These are phyloP conservation scores for Otatea glauca DNA, from an alignment of 176 grass and related monocot species.

Conservation along the genomic window DNA sequence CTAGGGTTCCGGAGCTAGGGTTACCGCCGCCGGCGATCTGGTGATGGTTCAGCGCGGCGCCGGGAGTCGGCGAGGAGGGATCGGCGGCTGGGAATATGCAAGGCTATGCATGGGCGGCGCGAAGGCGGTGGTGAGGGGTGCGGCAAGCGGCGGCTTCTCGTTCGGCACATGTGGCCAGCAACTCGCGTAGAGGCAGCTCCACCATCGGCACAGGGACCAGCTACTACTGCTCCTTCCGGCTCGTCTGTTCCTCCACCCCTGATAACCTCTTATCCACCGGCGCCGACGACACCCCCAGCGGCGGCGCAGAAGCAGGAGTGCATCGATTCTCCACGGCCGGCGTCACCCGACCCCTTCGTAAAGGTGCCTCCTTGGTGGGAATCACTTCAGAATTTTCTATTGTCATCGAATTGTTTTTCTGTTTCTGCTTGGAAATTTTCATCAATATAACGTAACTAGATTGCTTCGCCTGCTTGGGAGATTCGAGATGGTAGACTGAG, in stretches of 20 bases:
- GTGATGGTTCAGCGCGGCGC: slow-evolving; percentile 62
- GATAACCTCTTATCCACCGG: slow-evolving; percentile 4
- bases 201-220: slow-evolving; percentile 48
- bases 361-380: slow-evolving; percentile 64
- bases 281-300: slow-evolving; percentile 22
- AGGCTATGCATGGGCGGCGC: slow-evolving; percentile 80
- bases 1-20: slow-evolving; percentile 61
- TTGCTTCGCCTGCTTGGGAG: neutral
- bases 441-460: slow-evolving; percentile 6
- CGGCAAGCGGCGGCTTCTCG: slow-evolving; percentile 49
- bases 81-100: slow-evolving; percentile 58
- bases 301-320: slow-evolving; percentile 28
- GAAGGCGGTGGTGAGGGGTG: slow-evolving; percentile 61
- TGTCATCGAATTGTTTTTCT: neutral
- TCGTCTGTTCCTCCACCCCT: slow-evolving; percentile 3
- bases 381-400: neutral
- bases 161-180: slow-evolving; percentile 84
- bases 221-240: slow-evolving; percentile 28
- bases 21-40: slow-evolving; percentile 37
- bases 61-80: slow-evolving; percentile 51
- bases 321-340: slow-evolving; percentile 38
- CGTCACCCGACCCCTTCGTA: slow-evolving; percentile 51
- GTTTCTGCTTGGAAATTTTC: slow-evolving; percentile 3
- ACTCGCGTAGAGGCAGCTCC: slow-evolving; percentile 65
- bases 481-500: neutral